phyloP scores from a whole-genome alignment of 1,284 basidiomycete genomes.

The Ganoderma lingzhi region DNA sequence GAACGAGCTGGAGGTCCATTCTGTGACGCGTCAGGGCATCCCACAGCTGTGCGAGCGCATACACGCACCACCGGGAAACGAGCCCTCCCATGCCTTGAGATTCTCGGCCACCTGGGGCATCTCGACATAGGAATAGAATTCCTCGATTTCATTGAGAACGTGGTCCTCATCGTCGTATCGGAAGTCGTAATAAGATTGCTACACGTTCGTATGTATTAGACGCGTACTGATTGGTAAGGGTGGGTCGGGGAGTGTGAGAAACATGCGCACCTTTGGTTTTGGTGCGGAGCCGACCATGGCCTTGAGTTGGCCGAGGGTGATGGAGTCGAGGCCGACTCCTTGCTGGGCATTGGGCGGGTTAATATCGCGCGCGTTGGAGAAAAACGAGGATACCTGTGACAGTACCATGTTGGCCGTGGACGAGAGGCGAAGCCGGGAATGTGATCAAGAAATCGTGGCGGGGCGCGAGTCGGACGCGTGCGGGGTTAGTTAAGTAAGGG shows the following conservation, averaged over 20 bases:
- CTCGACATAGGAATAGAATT: conserved; percentile 98
- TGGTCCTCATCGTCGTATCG: conserved; percentile 96
- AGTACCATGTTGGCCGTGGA: conserved; percentile 38
- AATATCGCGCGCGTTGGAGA: conserved; percentile 33
- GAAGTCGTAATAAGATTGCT: conserved; percentile 90
- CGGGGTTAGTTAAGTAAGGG: neutral
- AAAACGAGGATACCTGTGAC: conserved; percentile 38
- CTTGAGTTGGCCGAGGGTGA: conserved; percentile 85
- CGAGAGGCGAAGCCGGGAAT: conserved; percentile 11
- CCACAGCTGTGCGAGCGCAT: conserved; percentile 27
- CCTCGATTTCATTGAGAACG: conserved; percentile 95
- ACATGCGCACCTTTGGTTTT: conserved; percentile 74
- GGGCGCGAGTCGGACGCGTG: conserved; percentile 15
- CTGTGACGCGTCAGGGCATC: conserved; percentile 48
- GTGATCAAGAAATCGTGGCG: neutral
- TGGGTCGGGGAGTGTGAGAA: conserved; percentile 18
- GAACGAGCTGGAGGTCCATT: conserved; percentile 80
- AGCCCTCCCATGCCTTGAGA: conserved; percentile 87
- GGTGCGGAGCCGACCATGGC: conserved; percentile 74
- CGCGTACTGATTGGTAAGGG: conserved; percentile 4
- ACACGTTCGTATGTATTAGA: conserved; percentile 39
- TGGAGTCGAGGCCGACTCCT: conserved; percentile 62
- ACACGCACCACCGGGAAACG: conserved; percentile 74
- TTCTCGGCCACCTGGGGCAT: conserved; percentile 92
- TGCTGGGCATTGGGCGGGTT: conserved; percentile 29